These are phyloP conservation scores for Acmispon strigosus DNA, from an alignment of 306 rosid species.

Conservation along the genomic window DNA sequence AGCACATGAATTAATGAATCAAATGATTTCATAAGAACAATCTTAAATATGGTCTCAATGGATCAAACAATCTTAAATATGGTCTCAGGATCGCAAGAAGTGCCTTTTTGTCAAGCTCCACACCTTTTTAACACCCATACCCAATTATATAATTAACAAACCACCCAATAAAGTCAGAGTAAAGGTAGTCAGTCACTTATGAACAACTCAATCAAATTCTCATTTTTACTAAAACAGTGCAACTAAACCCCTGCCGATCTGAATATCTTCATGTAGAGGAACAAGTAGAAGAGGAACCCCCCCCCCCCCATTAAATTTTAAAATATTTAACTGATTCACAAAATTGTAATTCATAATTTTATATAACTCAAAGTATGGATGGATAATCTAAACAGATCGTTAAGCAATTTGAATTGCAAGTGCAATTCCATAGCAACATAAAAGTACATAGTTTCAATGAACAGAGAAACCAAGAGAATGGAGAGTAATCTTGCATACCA, in stretches of 20 bases:
- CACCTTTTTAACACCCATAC: not conserved
- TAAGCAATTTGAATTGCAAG: not conserved
- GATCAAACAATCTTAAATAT: not conserved
- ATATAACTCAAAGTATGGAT: not conserved
- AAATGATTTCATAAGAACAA: not conserved
- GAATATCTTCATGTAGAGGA: not conserved
- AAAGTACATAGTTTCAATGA: not conserved
- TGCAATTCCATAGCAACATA: not conserved
- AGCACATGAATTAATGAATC: not conserved
- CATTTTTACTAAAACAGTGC: not conserved
- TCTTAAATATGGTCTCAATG: not conserved
- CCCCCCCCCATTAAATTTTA: not conserved
- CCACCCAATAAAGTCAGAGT: not conserved
- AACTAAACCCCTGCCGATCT: not conserved
- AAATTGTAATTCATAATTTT: not conserved
- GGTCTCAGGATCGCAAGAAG: not conserved
- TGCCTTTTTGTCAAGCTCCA: not conserved
- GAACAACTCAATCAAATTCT: not conserved
- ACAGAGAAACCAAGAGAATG: constrained; percentile 18
- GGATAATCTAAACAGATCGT: not conserved
- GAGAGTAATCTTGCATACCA: constrained; percentile 20
- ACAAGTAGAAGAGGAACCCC: not conserved
- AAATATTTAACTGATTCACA: not conserved
- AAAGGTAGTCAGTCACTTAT: not conserved
- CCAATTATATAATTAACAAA: not conserved